Percentiles rank a stretch among this genome's conserved stretches.
These are phyloP conservation scores for Wickerhamomyces sp. DNA, from an alignment of 1,139 yeast species.

Conservation along the genomic window DNA sequence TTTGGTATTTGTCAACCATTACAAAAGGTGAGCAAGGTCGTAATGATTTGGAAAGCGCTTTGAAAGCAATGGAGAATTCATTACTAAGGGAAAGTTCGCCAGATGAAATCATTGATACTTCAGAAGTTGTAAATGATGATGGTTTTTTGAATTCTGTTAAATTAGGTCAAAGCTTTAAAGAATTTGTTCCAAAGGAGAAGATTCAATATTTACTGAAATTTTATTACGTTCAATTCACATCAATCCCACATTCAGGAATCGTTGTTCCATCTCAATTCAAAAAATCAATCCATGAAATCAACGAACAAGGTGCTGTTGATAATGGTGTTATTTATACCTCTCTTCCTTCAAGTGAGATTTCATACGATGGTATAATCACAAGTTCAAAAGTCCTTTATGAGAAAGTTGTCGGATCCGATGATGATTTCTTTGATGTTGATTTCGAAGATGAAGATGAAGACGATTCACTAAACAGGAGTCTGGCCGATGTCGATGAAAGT, in stretches of 20 bases:
- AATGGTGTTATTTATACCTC: slow-evolving; percentile 56
- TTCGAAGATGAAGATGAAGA: slow-evolving; percentile 89
- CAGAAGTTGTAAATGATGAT: slow-evolving; percentile 33
- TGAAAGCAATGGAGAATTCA: slow-evolving; percentile 71
- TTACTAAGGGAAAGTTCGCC: slow-evolving; percentile 73
- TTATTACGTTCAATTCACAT: slow-evolving; percentile 72
- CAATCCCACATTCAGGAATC: slow-evolving; percentile 44
- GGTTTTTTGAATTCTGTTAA: slow-evolving; percentile 78
- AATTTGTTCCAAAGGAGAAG: slow-evolving; percentile 76
- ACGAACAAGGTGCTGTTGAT: slow-evolving; percentile 27
- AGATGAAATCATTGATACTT: slow-evolving; percentile 31
- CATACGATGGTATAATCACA: slow-evolving; percentile 84
- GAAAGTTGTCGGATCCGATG: slow-evolving; percentile 83
- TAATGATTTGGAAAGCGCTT: slow-evolving; percentile 74
- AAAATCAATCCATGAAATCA: not conserved
- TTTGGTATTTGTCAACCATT: slow-evolving; percentile 84
- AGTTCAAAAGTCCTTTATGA: slow-evolving; percentile 76
- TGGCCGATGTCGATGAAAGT: slow-evolving; percentile 36
- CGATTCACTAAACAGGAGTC: slow-evolving; percentile 24
- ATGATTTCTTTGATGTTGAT: slow-evolving; percentile 92
- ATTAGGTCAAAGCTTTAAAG: slow-evolving; percentile 78
- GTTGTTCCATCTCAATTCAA: slow-evolving; percentile 33
- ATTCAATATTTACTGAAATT: slow-evolving; percentile 75
- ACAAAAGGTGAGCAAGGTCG: slow-evolving; percentile 72
- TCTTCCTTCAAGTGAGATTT: slow-evolving; percentile 77